Conservation (phyloP, 202 grass and related monocot genomes). For the Carex arenaria region DNA sequence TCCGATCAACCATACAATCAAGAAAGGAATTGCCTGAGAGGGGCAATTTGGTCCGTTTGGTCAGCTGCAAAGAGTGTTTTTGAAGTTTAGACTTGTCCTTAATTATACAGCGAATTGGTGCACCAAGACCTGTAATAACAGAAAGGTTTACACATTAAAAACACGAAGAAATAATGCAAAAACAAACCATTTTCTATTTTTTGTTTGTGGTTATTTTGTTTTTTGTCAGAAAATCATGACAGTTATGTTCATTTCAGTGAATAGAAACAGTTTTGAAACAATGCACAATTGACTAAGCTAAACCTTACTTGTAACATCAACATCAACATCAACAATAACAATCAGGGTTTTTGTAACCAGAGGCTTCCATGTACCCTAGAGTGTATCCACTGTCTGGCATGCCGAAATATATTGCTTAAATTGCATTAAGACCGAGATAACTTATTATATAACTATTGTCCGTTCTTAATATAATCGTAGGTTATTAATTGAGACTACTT, state of each 20-base stretch:
- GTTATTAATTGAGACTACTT: neutral
- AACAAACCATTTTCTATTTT: neutral
- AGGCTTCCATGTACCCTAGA: neutral
- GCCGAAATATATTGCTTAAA: neutral
- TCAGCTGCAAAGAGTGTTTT: neutral
- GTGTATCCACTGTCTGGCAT: neutral
- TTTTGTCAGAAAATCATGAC: neutral
- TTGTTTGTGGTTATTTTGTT: neutral
- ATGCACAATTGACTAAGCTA: neutral
- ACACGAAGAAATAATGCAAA: neutral
- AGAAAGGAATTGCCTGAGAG: neutral
- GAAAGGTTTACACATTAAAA: conserved; percentile 1
- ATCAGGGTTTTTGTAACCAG: neutral
- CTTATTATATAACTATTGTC: neutral
- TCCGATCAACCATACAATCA: conserved; percentile 1
- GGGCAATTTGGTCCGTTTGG: neutral
- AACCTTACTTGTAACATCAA: neutral
- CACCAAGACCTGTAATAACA: conserved; percentile 10
- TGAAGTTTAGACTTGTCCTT: conserved; percentile 7
- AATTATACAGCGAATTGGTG: conserved; percentile 2
- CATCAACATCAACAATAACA: no score
- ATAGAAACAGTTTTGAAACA: neutral
- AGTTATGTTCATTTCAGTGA: neutral
- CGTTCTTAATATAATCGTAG: neutral
- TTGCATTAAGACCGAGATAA: neutral